Base-by-base conservation (phyloP, 371 early-diverging fungal genomes). In the Lichtheimia corymbifera region DNA sequence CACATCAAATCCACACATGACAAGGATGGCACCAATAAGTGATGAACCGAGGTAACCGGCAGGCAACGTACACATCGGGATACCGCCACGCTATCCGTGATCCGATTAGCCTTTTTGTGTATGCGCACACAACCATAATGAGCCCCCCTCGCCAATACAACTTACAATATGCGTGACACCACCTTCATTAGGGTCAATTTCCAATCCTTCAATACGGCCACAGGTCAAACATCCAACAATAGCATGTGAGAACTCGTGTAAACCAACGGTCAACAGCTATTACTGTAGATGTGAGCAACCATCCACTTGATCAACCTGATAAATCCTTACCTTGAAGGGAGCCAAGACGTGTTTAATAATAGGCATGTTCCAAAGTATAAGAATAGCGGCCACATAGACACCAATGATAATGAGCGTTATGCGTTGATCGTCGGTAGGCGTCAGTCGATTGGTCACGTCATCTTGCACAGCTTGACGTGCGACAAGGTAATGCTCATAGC, bases 101-200 rank as follows among this genome's bases (percentile, higher is more conserved):
- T 35, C 35, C 35, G 35, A 35, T 35, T 35, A 35, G 11, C 35
- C 35, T 35, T 9, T 11, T 35, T 35, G 35, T 35, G 22, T 22
- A 2, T 22, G 22, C 22, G 2, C 22, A 35, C 35, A 35, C 35
- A 35, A 35, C 5, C 11, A 35, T 11, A 35, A 6, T 9, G 11
- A 35, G 11, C 35, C 7, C 28, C 28, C 28, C 28, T 35, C 22
- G 22, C 22, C 22, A 22, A 5, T 47, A 41, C 15, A 28, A 45
- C 74, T 79, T 68, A 85, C 79, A 91, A 93, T 92, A 40, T 77
- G 75, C 14, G 96, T 96, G 35, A 91, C 77, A 17, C 97, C 97
- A n/a, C 95, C 97, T 72, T 95, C 90, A 67, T 96, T 89, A 9
- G 96, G 95, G 70, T 96, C 92, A 59, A 97, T 85, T 28, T 90